These are phyloP conservation scores for Aspergillus steynii DNA, from an alignment of 495 filamentous ascomycete genomes.

Conservation along the genomic window DNA sequence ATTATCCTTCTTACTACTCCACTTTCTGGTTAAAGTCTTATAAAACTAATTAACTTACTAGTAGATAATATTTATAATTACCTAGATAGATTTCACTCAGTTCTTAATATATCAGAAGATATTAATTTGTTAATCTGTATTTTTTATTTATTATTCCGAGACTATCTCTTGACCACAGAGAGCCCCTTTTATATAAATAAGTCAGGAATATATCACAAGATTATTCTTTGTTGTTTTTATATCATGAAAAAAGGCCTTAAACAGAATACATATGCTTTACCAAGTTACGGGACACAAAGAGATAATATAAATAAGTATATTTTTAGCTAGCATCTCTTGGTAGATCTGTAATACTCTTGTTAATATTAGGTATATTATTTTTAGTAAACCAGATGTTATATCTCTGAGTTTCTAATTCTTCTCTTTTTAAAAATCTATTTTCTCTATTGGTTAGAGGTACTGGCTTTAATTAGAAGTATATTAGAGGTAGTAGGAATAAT, in stretches of 20 bases:
- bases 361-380: conserved; percentile 50
- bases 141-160: conserved; percentile 27
- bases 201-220: conserved; percentile 5
- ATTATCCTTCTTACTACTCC: conserved; percentile 21
- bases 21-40: conserved; percentile 14
- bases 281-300: conserved; percentile 22
- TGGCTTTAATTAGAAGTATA: conserved; percentile 33
- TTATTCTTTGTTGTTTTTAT: conserved; percentile 1
- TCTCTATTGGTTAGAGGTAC: conserved; percentile 46
- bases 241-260: conserved; percentile 28
- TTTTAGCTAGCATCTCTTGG: conserved; percentile 25
- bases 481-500: conserved; percentile 22
- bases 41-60: conserved; percentile 14
- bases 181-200: conserved; percentile 31
- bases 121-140: conserved; percentile 12
- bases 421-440: conserved; percentile 43
- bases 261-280: conserved; percentile 38
- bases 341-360: conserved; percentile 42
- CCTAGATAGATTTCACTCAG: conserved; percentile 27
- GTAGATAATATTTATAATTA: conserved; percentile 13
- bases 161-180: conserved; percentile 21
- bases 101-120: conserved; percentile 28
- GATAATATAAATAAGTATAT: conserved; percentile 23
- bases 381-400: conserved; percentile 24
- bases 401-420: conserved; percentile 26